Percentiles rank a stretch among this genome's conserved stretches.
Conservation (phyloP, 1,284 basidiomycete genomes). For the Cystobasidium pallidum region DNA sequence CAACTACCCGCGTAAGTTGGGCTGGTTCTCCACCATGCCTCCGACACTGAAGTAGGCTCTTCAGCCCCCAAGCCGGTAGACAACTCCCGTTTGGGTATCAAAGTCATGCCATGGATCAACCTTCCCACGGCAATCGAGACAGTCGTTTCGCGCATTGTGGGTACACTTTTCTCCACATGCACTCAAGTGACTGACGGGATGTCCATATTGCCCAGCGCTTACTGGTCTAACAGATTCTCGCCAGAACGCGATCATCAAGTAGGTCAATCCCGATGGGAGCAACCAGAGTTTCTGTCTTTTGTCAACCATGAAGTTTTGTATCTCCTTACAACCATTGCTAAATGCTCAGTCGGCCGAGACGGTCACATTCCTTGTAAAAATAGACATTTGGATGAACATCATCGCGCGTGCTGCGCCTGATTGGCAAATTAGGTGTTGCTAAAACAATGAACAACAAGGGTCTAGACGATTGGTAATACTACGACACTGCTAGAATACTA, state of each 20-base stretch:
- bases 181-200: background rate
- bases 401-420: background rate
- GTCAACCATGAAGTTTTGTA: too few relatives aligned
- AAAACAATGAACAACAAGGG: constrained; percentile 9
- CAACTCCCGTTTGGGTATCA: background rate
- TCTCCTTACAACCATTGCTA: background rate
- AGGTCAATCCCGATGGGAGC: too few relatives aligned
- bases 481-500: constrained; percentile 23
- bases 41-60: background rate
- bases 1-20: background rate
- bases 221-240: background rate
- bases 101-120: constrained; percentile 6
- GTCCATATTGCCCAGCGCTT: background rate
- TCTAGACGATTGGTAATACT: background rate
- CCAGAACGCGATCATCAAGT: too few relatives aligned
- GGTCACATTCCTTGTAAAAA: background rate
- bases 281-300: too few relatives aligned
- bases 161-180: background rate
- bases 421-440: background rate
- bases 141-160: background rate
- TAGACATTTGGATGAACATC: background rate
- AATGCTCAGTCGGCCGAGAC: background rate
- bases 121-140: background rate
- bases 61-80: constrained; percentile 9
- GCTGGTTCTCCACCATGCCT: too few relatives aligned